Evolutionary conservation across 2,329 filamentous ascomycete species (phyloP).

Genomic region (Exophiala viscosa): DNA sequence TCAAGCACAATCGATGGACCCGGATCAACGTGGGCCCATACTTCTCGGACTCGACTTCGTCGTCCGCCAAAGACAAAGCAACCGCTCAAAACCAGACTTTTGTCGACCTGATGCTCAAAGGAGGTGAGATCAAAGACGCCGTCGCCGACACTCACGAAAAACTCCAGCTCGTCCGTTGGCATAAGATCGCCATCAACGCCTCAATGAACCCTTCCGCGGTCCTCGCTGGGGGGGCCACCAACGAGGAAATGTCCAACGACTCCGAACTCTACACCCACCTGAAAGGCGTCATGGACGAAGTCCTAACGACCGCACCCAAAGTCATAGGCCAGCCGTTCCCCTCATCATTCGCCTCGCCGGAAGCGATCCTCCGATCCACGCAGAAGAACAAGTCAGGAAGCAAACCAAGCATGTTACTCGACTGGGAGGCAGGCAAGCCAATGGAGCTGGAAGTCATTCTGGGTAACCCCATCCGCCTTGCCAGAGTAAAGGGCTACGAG

Average conservation of each 20-base stretch:
- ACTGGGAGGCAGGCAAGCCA: slow-evolving; percentile 63
- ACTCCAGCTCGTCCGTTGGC: slow-evolving; percentile 68
- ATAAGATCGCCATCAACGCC: slow-evolving; percentile 73
- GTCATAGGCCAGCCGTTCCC: slow-evolving; percentile 62
- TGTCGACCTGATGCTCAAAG: slow-evolving; percentile 46
- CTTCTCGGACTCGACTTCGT: slow-evolving; percentile 47
- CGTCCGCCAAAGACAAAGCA: slow-evolving; percentile 30
- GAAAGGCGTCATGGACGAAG: slow-evolving; percentile 65
- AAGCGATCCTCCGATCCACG: slow-evolving; percentile 61
- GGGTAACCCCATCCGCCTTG: slow-evolving; percentile 66
- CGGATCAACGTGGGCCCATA: slow-evolving; percentile 67
- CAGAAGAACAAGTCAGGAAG: slow-evolving; percentile 52
- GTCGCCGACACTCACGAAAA: slow-evolving; percentile 62
- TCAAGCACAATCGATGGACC: slow-evolving; percentile 71
- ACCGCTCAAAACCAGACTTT: slow-evolving; percentile 38
- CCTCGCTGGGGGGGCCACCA: slow-evolving; percentile 60
- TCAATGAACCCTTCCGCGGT: slow-evolving; percentile 71
- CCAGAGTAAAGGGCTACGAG: slow-evolving; percentile 58
- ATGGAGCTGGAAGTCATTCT: slow-evolving; percentile 71
- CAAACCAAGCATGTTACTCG: slow-evolving; percentile 62
- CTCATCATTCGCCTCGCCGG: slow-evolving; percentile 57
- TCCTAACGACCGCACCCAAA: slow-evolving; percentile 60
- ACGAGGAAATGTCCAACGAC: slow-evolving; percentile 63
- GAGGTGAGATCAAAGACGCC: slow-evolving; percentile 60
- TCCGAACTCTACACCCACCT: slow-evolving; percentile 61